Evolutionary conservation across 495 filamentous ascomycete genomes (phyloP), one percentile per base, ranked within the genome.

Genomic region (Beverwykella pulmonaria): DNA sequence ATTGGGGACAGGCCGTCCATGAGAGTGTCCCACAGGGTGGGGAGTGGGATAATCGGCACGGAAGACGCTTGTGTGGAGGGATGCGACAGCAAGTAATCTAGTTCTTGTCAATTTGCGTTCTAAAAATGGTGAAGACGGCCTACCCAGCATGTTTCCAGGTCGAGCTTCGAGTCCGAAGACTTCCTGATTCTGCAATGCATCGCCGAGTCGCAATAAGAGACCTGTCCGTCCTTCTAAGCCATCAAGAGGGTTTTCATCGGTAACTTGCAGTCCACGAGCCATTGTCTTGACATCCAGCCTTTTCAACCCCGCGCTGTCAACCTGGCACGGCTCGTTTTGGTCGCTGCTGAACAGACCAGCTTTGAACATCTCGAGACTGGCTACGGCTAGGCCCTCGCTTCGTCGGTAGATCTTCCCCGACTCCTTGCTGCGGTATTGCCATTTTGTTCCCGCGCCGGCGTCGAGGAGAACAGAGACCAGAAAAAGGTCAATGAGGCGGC

Each of bases 351-450:
- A 98, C 48, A 91, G 71, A n/a, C 94, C 94, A 57, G 86, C 82
- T 78, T 94, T 97, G 80, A 98, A 98, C 94, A 98, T 98, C 72
- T 98, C 94, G 73, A 98, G 78, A 75, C 90, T 93, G 23, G 95
- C 94, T 48, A 98, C 88, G 5, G 94, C 94, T 67, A 98, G 80
- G 23, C 94, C 94, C 75, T 98, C 94, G 59, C 92, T 97, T 41
- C 94, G 85, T 41, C 87, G 83, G 74, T 92, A 98, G 15, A 89
- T 72, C 63, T 87, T 90, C 30, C 93, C 93, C 65, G 92, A 96
- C 74, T 97, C 92, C 68, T 89, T 89, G 61, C 91, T 92, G 78
- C 88, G 92, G 78, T 96, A 98, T 41, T 87, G 89, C 92, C 92
- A 96, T 26, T 80, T 77, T 15, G 88, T 90, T 25, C 92, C 92